Percentiles rank a stretch among this genome's conserved stretches.
phyloP scores from a whole-genome alignment of 768 basidiomycete genomes.

The Phanerodontia chrysosporium region DNA sequence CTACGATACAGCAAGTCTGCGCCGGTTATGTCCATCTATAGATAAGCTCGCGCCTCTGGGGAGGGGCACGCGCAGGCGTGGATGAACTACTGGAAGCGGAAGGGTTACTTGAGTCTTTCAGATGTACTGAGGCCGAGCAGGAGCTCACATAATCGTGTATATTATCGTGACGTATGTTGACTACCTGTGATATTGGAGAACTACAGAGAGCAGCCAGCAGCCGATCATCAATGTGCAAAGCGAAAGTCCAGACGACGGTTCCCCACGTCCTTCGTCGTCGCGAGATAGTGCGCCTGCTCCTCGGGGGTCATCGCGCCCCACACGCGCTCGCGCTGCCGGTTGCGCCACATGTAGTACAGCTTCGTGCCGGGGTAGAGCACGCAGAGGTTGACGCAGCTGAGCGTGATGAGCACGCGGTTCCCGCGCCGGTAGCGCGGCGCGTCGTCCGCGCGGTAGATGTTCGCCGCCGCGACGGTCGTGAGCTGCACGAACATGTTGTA shows the following conservation, averaged over 20 bases:
- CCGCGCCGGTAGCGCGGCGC: slow-evolving; percentile 56
- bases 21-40: neutral
- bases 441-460: slow-evolving; percentile 57
- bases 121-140: no score
- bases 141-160: no score
- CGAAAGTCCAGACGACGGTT: slow-evolving; percentile 28
- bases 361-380: slow-evolving; percentile 53
- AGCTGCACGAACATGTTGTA: slow-evolving; percentile 58
- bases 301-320: slow-evolving; percentile 57
- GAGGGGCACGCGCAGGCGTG: neutral
- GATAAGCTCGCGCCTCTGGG: neutral
- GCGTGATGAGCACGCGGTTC: slow-evolving; percentile 50
- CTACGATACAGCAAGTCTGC: slow-evolving; percentile 4
- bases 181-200: no score
- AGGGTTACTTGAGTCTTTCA: slow-evolving; percentile 3
- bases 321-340: slow-evolving; percentile 45
- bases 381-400: slow-evolving; percentile 46
- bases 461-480: slow-evolving; percentile 39
- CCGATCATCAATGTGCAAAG: slow-evolving; percentile 25
- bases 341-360: slow-evolving; percentile 55
- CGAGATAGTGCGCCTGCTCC: slow-evolving; percentile 31
- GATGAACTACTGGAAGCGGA: slow-evolving; percentile 6
- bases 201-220: no score
- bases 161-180: no score
- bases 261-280: slow-evolving; percentile 30